Evolutionary conservation across 352 stramenopile genomes (phyloP).

Genomic region (Phytophthora foliorum): DNA sequence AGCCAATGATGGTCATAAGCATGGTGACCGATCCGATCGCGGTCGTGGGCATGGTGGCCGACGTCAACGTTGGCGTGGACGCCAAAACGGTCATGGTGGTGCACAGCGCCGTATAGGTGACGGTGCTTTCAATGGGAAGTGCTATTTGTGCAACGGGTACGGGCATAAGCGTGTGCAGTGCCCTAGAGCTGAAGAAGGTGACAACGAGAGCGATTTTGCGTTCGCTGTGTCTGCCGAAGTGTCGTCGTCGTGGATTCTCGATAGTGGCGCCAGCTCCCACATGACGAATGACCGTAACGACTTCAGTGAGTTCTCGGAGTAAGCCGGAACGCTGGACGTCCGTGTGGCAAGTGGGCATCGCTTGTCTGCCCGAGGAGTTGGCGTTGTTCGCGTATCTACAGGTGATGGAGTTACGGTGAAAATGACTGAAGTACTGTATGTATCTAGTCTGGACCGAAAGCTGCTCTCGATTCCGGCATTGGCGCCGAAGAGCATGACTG

Average conservation of each 20-base stretch:
- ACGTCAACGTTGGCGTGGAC: background rate
- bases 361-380: slow-evolving; percentile 15
- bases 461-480: slow-evolving; percentile 27
- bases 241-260: slow-evolving; percentile 7
- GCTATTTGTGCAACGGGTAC: slow-evolving; percentile 18
- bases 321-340: slow-evolving; percentile 8
- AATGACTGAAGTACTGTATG: slow-evolving; percentile 13
- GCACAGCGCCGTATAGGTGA: background rate
- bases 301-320: slow-evolving; percentile 15
- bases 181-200: background rate
- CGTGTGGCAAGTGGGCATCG: slow-evolving; percentile 25
- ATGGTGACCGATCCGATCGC: background rate
- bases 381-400: slow-evolving; percentile 9
- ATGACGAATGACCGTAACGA: slow-evolving; percentile 25
- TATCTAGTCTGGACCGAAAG: slow-evolving; percentile 16
- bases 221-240: slow-evolving; percentile 5
- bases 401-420: slow-evolving; percentile 12
- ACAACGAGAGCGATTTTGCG: background rate
- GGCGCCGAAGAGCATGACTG: background rate
- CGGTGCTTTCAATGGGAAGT: slow-evolving; percentile 9
- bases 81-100: background rate
- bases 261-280: slow-evolving; percentile 36
- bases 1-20: background rate
- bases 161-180: slow-evolving; percentile 18
- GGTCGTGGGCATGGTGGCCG: background rate